phyloP scores from a whole-genome alignment of 1,284 basidiomycete species.

The Papiliotrema nemorosa region DNA sequence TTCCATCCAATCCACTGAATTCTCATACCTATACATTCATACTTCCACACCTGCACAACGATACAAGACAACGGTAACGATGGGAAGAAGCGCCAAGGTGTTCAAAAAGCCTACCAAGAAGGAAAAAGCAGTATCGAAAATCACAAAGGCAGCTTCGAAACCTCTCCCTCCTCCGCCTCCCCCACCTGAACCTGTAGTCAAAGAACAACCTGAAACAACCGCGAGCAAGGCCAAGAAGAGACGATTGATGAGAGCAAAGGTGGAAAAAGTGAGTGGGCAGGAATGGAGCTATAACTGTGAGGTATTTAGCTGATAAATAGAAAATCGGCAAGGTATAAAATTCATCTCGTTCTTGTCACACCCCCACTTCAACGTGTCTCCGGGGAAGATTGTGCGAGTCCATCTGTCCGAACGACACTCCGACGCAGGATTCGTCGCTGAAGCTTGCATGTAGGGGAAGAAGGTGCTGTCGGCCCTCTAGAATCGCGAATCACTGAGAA shows the following conservation, averaged over 20 bases:
- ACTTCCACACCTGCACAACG: background rate
- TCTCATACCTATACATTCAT: background rate
- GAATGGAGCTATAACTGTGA: background rate
- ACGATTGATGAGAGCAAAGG: conserved; percentile 15
- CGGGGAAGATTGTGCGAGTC: no score
- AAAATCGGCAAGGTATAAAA: conserved; percentile 1
- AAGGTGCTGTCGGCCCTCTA: no score
- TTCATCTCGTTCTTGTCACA: background rate
- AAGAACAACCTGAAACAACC: background rate
- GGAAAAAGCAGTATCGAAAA: conserved; percentile 31
- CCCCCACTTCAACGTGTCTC: no score
- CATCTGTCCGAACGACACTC: no score
- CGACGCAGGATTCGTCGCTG: no score
- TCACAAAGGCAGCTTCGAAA: conserved; percentile 25
- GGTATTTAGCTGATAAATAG: background rate
- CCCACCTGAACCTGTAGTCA: background rate
- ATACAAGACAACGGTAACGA: conserved; percentile 6
- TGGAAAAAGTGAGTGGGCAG: conserved; percentile 16
- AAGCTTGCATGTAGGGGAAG: no score
- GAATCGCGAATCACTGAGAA: no score
- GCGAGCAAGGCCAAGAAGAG: conserved; percentile 9
- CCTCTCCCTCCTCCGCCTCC: conserved; percentile 15
- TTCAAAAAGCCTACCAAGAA: conserved; percentile 38
- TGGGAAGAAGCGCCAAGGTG: conserved; percentile 41
- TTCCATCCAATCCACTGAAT: background rate